Percentiles rank a stretch among this genome's conserved stretches.
Evolutionary conservation across 2,329 filamentous ascomycete genomes (phyloP).

Genomic region (Escovopsis sp.): DNA sequence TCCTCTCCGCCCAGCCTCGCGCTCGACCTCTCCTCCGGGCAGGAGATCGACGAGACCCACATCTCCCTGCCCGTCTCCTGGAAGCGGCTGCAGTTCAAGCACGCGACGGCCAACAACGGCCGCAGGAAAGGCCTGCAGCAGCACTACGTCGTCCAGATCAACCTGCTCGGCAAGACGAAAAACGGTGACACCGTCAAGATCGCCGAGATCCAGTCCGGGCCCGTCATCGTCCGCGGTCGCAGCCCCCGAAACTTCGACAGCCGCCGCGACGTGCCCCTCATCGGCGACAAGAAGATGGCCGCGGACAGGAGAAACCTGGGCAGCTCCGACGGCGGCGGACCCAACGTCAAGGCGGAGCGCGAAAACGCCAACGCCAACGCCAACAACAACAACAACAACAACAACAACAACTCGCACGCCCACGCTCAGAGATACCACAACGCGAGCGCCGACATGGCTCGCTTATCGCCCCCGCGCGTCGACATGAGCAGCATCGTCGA

Average conservation of each 20-base stretch:
- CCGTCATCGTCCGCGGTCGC: conserved; percentile 87
- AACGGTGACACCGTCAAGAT: conserved; percentile 54
- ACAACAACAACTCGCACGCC: conserved; percentile 12
- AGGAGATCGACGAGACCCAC: conserved; percentile 63
- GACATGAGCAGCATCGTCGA: conserved; percentile 6
- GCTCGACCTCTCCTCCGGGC: conserved; percentile 39
- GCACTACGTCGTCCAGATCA: conserved; percentile 81
- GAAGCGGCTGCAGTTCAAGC: conserved; percentile 91
- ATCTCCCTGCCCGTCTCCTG: conserved; percentile 75
- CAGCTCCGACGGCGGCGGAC: conserved; percentile 14
- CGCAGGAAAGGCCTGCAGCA: conserved; percentile 87
- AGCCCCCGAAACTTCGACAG: conserved; percentile 92
- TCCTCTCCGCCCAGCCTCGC: conserved; percentile 37
- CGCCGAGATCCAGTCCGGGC: conserved; percentile 74
- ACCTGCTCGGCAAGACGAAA: conserved; percentile 61
- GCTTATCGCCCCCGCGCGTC: conserved; percentile 1
- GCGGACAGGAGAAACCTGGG: conserved; percentile 28
- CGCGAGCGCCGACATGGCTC: conserved; percentile 18
- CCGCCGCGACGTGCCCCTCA: conserved; percentile 68
- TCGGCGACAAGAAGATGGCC: conserved; percentile 28
- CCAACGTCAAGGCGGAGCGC: conserved; percentile 18
- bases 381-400: no score
- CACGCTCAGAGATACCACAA: conserved; percentile 17
- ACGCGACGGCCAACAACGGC: conserved; percentile 92
- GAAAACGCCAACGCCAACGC: conserved; percentile 8